Conservation (phyloP, 169 alveolate genomes). For the Plasmodium sp. region DNA sequence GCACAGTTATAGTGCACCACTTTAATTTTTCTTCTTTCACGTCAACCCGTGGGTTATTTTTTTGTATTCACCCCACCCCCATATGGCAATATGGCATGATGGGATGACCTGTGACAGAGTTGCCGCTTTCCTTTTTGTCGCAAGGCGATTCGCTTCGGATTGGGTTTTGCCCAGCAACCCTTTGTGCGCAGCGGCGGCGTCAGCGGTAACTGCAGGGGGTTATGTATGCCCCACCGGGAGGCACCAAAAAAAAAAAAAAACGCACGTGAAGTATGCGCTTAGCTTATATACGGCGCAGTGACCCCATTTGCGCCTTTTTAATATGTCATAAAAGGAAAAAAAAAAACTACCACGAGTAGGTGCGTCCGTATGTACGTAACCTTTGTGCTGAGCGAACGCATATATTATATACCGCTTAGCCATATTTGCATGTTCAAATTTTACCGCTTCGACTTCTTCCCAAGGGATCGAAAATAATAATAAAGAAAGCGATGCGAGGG, state of each 20-base stretch:
- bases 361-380: neutral
- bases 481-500: neutral
- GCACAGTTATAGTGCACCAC: neutral
- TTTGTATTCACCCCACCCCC: neutral
- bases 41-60: neutral
- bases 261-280: neutral
- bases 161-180: neutral
- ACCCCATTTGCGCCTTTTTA: neutral
- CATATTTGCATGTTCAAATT: neutral
- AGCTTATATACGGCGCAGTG: neutral
- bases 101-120: neutral
- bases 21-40: neutral
- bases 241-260: neutral
- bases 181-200: neutral
- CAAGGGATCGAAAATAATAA: neutral
- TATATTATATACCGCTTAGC: neutral
- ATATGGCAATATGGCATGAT: neutral
- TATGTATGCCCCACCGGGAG: neutral
- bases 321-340: neutral
- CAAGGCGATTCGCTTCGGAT: neutral
- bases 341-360: neutral
- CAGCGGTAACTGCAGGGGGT: constrained; percentile 69
- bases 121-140: neutral
- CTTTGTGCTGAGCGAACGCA: neutral
- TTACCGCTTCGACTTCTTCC: neutral